Percentiles rank a stretch among this genome's conserved stretches.
These are phyloP conservation scores for Teunomyces gatunensis DNA, from an alignment of 805 yeast genomes.

Conservation along the genomic window DNA sequence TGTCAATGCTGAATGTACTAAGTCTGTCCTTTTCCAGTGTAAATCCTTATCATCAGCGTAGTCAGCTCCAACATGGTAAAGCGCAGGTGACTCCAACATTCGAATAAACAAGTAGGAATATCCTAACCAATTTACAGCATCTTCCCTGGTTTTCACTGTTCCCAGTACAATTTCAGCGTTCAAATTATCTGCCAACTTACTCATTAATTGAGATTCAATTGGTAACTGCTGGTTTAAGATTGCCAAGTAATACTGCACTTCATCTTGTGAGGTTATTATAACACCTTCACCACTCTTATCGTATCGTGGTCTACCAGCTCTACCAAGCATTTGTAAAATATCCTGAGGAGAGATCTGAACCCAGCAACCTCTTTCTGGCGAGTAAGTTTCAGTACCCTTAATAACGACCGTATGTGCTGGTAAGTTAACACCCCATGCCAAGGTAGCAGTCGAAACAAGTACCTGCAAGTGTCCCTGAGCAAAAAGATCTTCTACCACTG, in stretches of 20 bases:
- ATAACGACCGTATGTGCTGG: slow-evolving; percentile 95
- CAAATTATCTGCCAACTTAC: slow-evolving; percentile 65
- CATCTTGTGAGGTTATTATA: slow-evolving; percentile 82
- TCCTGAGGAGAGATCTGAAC: slow-evolving; percentile 92
- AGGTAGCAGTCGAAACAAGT: slow-evolving; percentile 85
- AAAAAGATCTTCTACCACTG: slow-evolving; percentile 78
- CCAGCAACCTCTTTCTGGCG: slow-evolving; percentile 90
- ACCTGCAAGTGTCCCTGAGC: slow-evolving; percentile 86
- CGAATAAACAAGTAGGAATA: slow-evolving; percentile 77
- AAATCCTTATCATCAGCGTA: slow-evolving; percentile 51
- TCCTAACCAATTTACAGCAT: slow-evolving; percentile 79
- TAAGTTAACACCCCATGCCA: slow-evolving; percentile 96
- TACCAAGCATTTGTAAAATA: slow-evolving; percentile 93
- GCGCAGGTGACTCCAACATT: slow-evolving; percentile 67
- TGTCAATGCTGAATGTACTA: slow-evolving; percentile 74
- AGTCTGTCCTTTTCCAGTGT: slow-evolving; percentile 55
- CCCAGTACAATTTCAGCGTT: slow-evolving; percentile 89
- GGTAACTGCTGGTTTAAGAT: slow-evolving; percentile 89
- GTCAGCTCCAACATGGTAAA: slow-evolving; percentile 74
- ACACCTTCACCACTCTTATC: slow-evolving; percentile 93
- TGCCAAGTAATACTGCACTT: slow-evolving; percentile 84
- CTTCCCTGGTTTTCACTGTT: slow-evolving; percentile 53
- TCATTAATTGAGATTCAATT: slow-evolving; percentile 82
- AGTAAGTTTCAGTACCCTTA: slow-evolving; percentile 90
- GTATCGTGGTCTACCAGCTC: slow-evolving; percentile 96